phyloP scores from a whole-genome alignment of 768 basidiomycete genomes.

The Termitomyces sp. region DNA sequence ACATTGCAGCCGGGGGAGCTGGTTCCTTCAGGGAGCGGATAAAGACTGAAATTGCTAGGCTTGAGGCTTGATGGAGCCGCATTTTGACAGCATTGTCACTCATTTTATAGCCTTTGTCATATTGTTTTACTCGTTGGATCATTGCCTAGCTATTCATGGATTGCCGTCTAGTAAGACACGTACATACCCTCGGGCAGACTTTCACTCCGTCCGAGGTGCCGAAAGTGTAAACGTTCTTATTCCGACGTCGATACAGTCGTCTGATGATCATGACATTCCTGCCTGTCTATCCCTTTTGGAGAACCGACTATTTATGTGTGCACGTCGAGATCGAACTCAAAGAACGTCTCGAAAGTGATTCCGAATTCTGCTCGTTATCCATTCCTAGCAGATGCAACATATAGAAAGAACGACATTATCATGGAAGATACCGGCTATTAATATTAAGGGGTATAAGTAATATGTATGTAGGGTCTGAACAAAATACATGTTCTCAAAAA shows the following conservation, averaged over 20 bases:
- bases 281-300: no score
- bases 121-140: neutral
- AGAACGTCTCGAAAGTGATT: no score
- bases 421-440: no score
- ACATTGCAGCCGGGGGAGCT: constrained; percentile 28
- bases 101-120: neutral
- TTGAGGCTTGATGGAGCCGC: constrained; percentile 8
- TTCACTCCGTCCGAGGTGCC: neutral
- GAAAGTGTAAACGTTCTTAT: no score
- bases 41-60: constrained; percentile 31
- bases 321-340: no score
- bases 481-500: neutral
- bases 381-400: no score
- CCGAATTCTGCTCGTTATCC: no score
- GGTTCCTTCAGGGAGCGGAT: constrained; percentile 32
- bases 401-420: no score
- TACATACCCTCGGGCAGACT: neutral
- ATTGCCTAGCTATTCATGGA: neutral
- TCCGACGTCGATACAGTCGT: no score
- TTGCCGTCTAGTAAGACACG: neutral
- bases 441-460: no score
- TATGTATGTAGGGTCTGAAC: neutral
- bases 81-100: neutral
- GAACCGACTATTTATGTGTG: no score
- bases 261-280: no score